Base-by-base conservation (phyloP, 768 basidiomycete species). In the Rhodotorula babjevae region DNA sequence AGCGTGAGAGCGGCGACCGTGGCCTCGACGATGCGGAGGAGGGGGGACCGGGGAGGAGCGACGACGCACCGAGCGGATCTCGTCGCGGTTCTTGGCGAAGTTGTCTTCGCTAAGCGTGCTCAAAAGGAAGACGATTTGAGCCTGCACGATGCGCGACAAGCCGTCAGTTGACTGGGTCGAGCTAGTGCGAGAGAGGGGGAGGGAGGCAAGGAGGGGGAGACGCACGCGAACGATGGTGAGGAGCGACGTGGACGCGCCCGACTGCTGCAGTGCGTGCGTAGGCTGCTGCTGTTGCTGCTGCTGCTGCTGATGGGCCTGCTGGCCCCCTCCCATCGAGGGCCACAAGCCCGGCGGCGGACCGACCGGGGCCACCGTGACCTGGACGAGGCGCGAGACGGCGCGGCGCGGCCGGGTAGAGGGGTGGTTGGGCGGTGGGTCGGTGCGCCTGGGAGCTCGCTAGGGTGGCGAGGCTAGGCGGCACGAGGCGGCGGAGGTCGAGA, bases 41-140 rank as follows among this genome's bases (percentile, higher is more conserved):
- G 19, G 60, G 11, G 18, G 21, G 36, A 68, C 55, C 19, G 61
- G 63, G 49, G 42, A 21, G 19, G 49, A 50, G 21, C 47, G 21
- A 23, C 7, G n/a, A 42, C 40, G 10, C 62, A 97, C 95, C 68
- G 91, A 92, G 80, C 92, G 89, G 79, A 99, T 96, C 84, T 99
- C 94, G 68, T 87, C 83, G 80, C 93, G 89, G 82, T 96, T 92
- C 80, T 91, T 87, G 80, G 92, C 91, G 81, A 92, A 99, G 83
- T 93, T 93, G 79, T 98, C 95, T 83, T 98, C 95, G 70, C 92
- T 93, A 73, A 98, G 87, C 40, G 93, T 97, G 42, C 92, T 93
- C 76, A 99, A 86, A 69, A 97, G 86, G 83, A 99, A 98, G 77
- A 95, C 93, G 80, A 99, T 94, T 85, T 99, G 77, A 21, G 77